A percentile compares a stretch with the other conserved stretches of the same genome.
These are phyloP conservation scores for Dictyostelium capitatum DNA, from an alignment of 78 protist genomes.

Conservation along the genomic window DNA sequence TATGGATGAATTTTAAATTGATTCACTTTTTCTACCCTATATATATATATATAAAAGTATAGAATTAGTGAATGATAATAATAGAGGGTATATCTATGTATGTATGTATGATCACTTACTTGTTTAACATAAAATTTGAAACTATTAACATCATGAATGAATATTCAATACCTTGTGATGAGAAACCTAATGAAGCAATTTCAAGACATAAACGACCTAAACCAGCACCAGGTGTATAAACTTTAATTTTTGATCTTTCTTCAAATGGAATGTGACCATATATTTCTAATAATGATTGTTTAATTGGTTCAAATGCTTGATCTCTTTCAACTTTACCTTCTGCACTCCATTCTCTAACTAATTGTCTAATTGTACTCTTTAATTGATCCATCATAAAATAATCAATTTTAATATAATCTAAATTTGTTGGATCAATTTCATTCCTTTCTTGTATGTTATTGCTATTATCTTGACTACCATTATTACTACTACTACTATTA, in stretches of 20 bases:
- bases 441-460: not conserved
- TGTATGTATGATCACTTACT: constrained; percentile 9
- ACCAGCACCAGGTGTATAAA: constrained; percentile 93
- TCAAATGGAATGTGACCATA: not conserved
- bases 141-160: constrained; percentile 92
- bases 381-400: constrained; percentile 69
- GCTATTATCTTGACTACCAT: not conserved
- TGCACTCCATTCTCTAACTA: constrained; percentile 88
- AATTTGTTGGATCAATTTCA: constrained; percentile 25
- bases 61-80: constrained; percentile 82
- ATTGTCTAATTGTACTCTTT: constrained; percentile 82
- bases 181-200: constrained; percentile 86
- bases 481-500: not conserved
- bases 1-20: constrained; percentile 75
- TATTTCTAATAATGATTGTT: constrained; percentile 27
- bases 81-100: no score
- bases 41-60: constrained; percentile 64
- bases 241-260: constrained; percentile 37
- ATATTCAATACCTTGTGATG: constrained; percentile 90
- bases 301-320: constrained; percentile 76
- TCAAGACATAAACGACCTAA: constrained; percentile 93
- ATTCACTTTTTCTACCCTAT: constrained; percentile 53
- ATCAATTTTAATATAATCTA: constrained; percentile 15
- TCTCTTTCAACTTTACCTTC: constrained; percentile 84
- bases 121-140: constrained; percentile 91